Base-by-base conservation (phyloP, 2,329 filamentous ascomycete species). In the Cytospora piceicola region DNA sequence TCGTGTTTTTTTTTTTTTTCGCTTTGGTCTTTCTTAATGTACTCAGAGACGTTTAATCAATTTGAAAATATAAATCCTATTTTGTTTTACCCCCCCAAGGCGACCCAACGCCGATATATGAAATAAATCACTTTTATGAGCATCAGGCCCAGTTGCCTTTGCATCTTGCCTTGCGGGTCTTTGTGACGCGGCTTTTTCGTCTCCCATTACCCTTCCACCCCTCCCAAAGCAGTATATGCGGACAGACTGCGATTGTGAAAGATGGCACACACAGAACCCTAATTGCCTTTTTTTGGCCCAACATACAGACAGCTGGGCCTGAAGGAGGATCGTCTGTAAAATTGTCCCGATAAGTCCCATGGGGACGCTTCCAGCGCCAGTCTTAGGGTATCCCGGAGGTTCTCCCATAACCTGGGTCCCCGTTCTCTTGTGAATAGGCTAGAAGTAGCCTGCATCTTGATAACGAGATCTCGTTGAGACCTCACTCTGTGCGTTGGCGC, bases 51-150 rank as follows among this genome's bases (percentile, higher is more conserved):
- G n/a, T 11, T 46, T 46, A 1, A 22, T n/a, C 42, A 46, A 22
- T 22, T 49, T 22, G n/a, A 49, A 49, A 8, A 49, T 49, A 11
- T n/a, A 49, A 49, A 49, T 9, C n/a, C 20, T 49, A 14, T 49
- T 49, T 22, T 49, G 24, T 49, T 22, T 49, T 14, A n/a, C n/a
- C n/a, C n/a, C 46, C 46, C 46, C 46, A 12, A 4, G 46, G 46
- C 46, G n/a, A 24, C 46, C 46, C 46, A 49, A 49, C 46, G 46
- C 46, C 46, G 46, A 22, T 49, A n/a, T 46, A 49, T 49, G 46
- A 49, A 49, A 49, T 24, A 49, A 49, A 49, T 49, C 46, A 49
- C 46, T 49, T 49, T 49, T 49, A 20, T 24, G 1, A 49, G 46
- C 46, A 49, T 24, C 46, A 49, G n/a, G 46, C 46, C 22, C 46